These are phyloP conservation scores for Globisporangium radiosum DNA, from an alignment of 352 stramenopile genomes.

Conservation along the genomic window DNA sequence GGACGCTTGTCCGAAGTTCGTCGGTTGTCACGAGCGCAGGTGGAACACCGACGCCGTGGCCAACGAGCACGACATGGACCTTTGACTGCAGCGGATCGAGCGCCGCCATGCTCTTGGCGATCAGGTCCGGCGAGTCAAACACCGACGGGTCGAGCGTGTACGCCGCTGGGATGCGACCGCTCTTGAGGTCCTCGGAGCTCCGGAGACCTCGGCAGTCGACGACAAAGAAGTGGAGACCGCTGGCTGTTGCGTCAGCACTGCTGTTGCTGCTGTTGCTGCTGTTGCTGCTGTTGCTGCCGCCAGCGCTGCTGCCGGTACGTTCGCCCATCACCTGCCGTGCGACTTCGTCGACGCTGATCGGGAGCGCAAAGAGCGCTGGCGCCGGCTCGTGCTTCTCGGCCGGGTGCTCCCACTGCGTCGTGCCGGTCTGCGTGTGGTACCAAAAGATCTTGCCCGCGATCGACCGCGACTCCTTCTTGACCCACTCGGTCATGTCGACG, in stretches of 20 bases:
- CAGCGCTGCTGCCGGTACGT: constrained; percentile 10
- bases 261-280: too few species aligned
- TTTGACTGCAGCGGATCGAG: constrained; percentile 67
- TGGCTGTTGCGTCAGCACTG: constrained; percentile 11
- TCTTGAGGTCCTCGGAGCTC: constrained; percentile 76
- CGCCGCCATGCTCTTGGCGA: constrained; percentile 59
- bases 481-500: constrained; percentile 79
- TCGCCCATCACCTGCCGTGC: constrained; percentile 61
- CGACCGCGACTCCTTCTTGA: constrained; percentile 67
- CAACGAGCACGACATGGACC: constrained; percentile 72
- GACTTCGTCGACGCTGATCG: constrained; percentile 65
- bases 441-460: constrained; percentile 74
- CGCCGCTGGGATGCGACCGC: constrained; percentile 62
- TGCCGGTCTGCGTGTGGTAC: constrained; percentile 68
- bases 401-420: constrained; percentile 78
- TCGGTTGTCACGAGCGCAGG: constrained; percentile 53
- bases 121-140: constrained; percentile 77
- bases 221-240: constrained; percentile 59
- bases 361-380: constrained; percentile 56
- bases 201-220: constrained; percentile 67
- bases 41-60: constrained; percentile 62
- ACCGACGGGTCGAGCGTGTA: constrained; percentile 73
- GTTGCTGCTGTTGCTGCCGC: too few species aligned
- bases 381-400: constrained; percentile 49
- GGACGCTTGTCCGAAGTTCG: constrained; percentile 65